phyloP scores from a whole-genome alignment of 176 grass and related monocot species.

The sorghum (Sorghum bicolor) region DNA sequence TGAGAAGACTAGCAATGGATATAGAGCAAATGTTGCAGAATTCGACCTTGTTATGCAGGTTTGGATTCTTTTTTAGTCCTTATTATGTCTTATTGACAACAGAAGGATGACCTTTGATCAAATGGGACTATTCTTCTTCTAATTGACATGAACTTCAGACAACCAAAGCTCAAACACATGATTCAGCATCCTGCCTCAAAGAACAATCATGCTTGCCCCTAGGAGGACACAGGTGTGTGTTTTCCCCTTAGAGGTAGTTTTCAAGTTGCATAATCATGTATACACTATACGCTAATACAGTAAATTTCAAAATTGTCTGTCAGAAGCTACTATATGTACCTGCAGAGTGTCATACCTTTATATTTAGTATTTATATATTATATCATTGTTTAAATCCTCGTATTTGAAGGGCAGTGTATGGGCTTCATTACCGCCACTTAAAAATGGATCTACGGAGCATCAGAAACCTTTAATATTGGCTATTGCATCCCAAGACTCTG shows the following conservation, averaged over 20 bases:
- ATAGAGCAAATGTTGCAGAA: conserved; percentile 81
- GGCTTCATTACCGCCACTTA: conserved; percentile 86
- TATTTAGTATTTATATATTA: conserved; percentile 24
- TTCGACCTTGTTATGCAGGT: conserved; percentile 99
- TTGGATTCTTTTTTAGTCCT: conserved; percentile 26
- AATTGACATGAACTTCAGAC: conserved; percentile 56
- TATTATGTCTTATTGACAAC: conserved; percentile 10
- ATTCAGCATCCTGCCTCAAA: conserved; percentile 89
- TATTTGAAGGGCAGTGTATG: conserved; percentile 98
- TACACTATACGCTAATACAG: background rate
- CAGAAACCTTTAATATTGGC: conserved; percentile 77
- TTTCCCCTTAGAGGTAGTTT: conserved; percentile 16
- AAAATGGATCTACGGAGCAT: conserved; percentile 46
- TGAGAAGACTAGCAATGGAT: conserved; percentile 39
- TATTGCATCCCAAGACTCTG: conserved; percentile 73
- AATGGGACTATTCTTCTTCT: conserved; percentile 21
- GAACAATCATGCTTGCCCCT: conserved; percentile 76
- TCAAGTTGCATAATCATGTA: background rate
- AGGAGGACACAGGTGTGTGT: conserved; percentile 83
- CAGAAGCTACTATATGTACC: background rate
- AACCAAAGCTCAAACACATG: conserved; percentile 72
- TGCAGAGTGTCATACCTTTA: background rate
- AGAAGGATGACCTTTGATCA: conserved; percentile 5
- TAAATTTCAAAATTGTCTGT: conserved; percentile 10
- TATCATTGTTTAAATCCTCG: conserved; percentile 43